Conservation (phyloP, 371 early-diverging fungal species). For the Mortierella polycephala region DNA sequence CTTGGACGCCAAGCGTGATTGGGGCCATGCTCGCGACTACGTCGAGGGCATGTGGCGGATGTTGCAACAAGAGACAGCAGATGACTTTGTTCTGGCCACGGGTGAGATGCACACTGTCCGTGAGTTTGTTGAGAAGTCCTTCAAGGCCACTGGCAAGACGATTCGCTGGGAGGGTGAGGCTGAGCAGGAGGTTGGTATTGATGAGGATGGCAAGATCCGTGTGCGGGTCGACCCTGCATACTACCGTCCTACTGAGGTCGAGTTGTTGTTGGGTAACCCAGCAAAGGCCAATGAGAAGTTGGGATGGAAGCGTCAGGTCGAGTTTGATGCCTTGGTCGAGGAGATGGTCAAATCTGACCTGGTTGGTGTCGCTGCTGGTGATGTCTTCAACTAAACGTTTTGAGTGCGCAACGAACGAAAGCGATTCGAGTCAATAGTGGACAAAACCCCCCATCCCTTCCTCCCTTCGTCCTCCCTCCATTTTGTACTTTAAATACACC, state of each 20-base stretch:
- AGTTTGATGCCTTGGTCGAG: constrained; percentile 75
- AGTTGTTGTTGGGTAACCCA: constrained; percentile 83
- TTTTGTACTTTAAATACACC: too few species aligned
- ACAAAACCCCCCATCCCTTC: too few species aligned
- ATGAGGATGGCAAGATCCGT: constrained; percentile 74
- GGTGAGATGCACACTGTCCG: constrained; percentile 89
- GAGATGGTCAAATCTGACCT: constrained; percentile 83
- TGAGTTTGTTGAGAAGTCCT: constrained; percentile 86
- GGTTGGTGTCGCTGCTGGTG: constrained; percentile 57
- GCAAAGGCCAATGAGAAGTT: constrained; percentile 78
- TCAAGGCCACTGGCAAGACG: constrained; percentile 71
- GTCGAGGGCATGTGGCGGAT: constrained; percentile 93
- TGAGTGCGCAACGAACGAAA: too few species aligned
- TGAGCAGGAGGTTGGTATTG: constrained; percentile 78
- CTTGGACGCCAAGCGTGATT: constrained; percentile 89
- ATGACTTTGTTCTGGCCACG: constrained; percentile 88
- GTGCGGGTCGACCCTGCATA: constrained; percentile 83
- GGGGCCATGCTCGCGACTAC: constrained; percentile 92
- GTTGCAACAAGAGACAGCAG: constrained; percentile 85
- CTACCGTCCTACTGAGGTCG: constrained; percentile 92
- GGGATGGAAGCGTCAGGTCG: constrained; percentile 80
- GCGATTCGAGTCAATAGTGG: too few species aligned
- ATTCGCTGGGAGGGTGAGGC: constrained; percentile 86
- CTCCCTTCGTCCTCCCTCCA: too few species aligned
- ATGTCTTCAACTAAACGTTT: constrained; percentile 44